A percentile compares a stretch with the other conserved stretches of the same genome.
phyloP scores from a whole-genome alignment of 164 flowering plant genomes.

The Vitis labrusca region DNA sequence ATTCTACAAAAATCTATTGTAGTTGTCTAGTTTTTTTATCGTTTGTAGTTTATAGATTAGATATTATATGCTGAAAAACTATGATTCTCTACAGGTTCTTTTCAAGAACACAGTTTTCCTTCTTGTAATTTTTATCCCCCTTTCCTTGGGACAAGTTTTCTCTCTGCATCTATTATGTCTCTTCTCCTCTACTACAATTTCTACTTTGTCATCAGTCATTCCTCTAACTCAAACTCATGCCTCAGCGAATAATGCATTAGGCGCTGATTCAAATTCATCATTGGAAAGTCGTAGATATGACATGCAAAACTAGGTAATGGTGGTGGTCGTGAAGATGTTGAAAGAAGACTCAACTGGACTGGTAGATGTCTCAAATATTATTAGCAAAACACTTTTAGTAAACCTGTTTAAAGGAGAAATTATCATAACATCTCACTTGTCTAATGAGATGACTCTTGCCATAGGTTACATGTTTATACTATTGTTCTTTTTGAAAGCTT shows the following conservation, averaged over 20 bases:
- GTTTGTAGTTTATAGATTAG: no score
- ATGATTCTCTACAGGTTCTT: no score
- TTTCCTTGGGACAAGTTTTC: neutral
- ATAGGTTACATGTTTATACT: slow-evolving; percentile 59
- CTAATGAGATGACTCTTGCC: slow-evolving; percentile 34
- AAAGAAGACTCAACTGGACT: slow-evolving; percentile 35
- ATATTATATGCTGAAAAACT: no score
- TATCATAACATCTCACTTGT: slow-evolving; percentile 40
- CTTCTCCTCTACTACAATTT: slow-evolving; percentile 41
- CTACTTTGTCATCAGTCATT: slow-evolving; percentile 36
- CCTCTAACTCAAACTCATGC: slow-evolving; percentile 50
- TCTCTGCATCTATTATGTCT: slow-evolving; percentile 35
- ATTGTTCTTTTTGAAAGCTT: slow-evolving; percentile 29
- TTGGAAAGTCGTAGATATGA: slow-evolving; percentile 26
- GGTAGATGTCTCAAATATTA: slow-evolving; percentile 25
- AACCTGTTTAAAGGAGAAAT: slow-evolving; percentile 34
- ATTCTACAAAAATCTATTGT: no score
- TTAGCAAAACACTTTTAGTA: slow-evolving; percentile 26
- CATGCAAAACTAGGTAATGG: no score
- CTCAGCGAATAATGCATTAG: slow-evolving; percentile 46
- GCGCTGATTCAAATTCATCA: slow-evolving; percentile 45
- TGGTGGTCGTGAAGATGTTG: slow-evolving; percentile 31
- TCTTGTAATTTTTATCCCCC: no score
- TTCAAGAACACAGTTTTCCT: no score
- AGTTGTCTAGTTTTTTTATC: no score